Conservation (phyloP, 805 yeast genomes). For the Hanseniaspora valbyensis region DNA sequence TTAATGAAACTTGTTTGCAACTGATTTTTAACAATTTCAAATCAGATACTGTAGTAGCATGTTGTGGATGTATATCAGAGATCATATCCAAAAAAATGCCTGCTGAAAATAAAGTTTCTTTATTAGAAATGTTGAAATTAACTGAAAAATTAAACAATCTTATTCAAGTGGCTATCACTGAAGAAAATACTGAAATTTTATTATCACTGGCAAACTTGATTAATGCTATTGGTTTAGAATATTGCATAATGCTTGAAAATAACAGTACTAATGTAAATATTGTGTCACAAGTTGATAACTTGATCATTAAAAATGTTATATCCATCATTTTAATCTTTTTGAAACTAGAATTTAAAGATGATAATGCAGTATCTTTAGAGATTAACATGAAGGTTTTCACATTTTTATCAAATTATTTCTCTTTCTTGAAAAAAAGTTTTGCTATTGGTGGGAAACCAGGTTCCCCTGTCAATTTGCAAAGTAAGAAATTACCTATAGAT, state of each 20-base stretch:
- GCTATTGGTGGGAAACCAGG: slow-evolving; percentile 33
- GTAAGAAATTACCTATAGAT: slow-evolving; percentile 29
- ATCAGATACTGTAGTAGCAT: slow-evolving; percentile 41
- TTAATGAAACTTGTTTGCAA: slow-evolving; percentile 47
- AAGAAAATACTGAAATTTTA: slow-evolving; percentile 51
- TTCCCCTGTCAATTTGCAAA: slow-evolving; percentile 31
- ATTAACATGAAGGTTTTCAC: slow-evolving; percentile 74
- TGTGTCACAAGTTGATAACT: slow-evolving; percentile 35
- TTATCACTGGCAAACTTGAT: slow-evolving; percentile 67
- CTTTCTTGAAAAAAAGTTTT: slow-evolving; percentile 50
- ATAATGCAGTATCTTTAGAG: slow-evolving; percentile 38
- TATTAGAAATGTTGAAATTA: slow-evolving; percentile 58
- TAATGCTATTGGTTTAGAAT: slow-evolving; percentile 64
- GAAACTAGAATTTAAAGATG: slow-evolving; percentile 55
- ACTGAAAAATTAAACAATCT: slow-evolving; percentile 37
- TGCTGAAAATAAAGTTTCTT: slow-evolving; percentile 49
- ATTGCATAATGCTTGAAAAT: slow-evolving; percentile 56
- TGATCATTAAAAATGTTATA: slow-evolving; percentile 47
- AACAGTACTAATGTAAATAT: slow-evolving; percentile 8
- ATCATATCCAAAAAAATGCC: slow-evolving; percentile 70
- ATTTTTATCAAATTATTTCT: slow-evolving; percentile 61
- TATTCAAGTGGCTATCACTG: slow-evolving; percentile 16
- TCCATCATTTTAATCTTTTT: slow-evolving; percentile 65
- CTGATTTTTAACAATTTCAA: slow-evolving; percentile 50
- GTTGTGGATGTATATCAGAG: slow-evolving; percentile 43